Evolutionary conservation across 371 early-diverging fungal genomes (phyloP).

Genomic region (Lichtheimia ornata): DNA sequence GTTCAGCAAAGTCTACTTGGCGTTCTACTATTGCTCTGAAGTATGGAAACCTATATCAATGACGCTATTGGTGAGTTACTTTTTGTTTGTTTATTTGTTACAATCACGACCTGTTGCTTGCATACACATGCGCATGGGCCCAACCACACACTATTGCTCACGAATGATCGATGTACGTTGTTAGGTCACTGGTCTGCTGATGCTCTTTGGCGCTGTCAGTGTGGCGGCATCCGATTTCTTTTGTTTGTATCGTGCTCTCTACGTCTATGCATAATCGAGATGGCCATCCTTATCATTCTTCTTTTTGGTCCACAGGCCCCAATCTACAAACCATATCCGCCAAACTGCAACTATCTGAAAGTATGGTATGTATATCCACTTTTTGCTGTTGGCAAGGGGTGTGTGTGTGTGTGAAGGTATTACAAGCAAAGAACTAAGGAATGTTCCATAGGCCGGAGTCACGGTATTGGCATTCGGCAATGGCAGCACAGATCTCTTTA

Average conservation of each 20-base stretch:
- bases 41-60: conserved; percentile 35
- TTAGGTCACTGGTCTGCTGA: conserved; percentile 32
- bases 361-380: conserved; percentile 56
- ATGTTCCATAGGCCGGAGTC: conserved; percentile 72
- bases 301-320: conserved; percentile 18
- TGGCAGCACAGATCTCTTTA: conserved; percentile 81
- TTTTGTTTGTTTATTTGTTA: conserved; percentile 6
- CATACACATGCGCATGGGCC: too few relatives aligned
- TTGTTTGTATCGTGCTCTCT: conserved; percentile 39
- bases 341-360: conserved; percentile 63
- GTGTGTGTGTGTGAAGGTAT: conserved; percentile 6
- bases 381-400: background rate
- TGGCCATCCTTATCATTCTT: too few relatives aligned
- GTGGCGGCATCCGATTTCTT: conserved; percentile 73
- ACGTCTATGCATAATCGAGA: too few relatives aligned
- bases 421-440: conserved; percentile 11
- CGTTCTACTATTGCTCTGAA: conserved; percentile 63
- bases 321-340: conserved; percentile 20
- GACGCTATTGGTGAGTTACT: conserved; percentile 30
- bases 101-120: too few relatives aligned
- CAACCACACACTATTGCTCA: too few relatives aligned
- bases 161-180: background rate
- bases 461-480: conserved; percentile 87
- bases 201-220: conserved; percentile 65
- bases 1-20: conserved; percentile 48